Conservation (phyloP, 2,329 filamentous ascomycete genomes). For the Hymenoscyphus fructigenus region DNA sequence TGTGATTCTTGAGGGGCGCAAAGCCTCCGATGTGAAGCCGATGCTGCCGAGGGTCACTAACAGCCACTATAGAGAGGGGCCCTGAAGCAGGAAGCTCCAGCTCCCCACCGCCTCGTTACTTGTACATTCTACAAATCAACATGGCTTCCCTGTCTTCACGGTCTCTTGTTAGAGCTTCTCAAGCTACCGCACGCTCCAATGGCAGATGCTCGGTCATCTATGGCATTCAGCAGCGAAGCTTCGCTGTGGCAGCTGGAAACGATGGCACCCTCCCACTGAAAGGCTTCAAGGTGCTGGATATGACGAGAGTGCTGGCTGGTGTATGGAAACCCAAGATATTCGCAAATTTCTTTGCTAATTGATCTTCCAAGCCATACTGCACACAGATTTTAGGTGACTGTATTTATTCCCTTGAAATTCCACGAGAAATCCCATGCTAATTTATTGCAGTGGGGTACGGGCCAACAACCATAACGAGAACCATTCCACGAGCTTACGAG, state of each 20-base stretch:
- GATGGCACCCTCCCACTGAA: conserved; percentile 66
- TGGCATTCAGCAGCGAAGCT: conserved; percentile 20
- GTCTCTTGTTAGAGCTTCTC: conserved; percentile 25
- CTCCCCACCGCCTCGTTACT: neutral
- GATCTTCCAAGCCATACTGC: conserved; percentile 75
- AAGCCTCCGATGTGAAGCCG: no score
- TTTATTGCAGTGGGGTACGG: conserved; percentile 65
- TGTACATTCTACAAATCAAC: neutral
- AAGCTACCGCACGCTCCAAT: conserved; percentile 21
- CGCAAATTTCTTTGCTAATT: neutral
- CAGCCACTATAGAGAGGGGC: no score
- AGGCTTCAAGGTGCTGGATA: conserved; percentile 87
- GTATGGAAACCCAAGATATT: conserved; percentile 47
- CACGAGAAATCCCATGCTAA: no score
- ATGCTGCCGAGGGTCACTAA: no score
- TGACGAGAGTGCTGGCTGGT: conserved; percentile 93
- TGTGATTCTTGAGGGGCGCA: no score
- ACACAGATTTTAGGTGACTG: conserved; percentile 92
- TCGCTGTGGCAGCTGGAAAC: conserved; percentile 26
- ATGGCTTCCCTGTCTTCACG: conserved; percentile 13
- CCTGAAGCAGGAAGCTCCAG: no score
- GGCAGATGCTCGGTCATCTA: conserved; percentile 12
- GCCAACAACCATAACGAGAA: conserved; percentile 29
- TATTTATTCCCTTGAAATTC: no score
- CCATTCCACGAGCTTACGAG: conserved; percentile 18